Evolutionary conservation across 2,329 filamentous ascomycete species (phyloP).

Genomic region (Sporothrix pseudoabietina): DNA sequence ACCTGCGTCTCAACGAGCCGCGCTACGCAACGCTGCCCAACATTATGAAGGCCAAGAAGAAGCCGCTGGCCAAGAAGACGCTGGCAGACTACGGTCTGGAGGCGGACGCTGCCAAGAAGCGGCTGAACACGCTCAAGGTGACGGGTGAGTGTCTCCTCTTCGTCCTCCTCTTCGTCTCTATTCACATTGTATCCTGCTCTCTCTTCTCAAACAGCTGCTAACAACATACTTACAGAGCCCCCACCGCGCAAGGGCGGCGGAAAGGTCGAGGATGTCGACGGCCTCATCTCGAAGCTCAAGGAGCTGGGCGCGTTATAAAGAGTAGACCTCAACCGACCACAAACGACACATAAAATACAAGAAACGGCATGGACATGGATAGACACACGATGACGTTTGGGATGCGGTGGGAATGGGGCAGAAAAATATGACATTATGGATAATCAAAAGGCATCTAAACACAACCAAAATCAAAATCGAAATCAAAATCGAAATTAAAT

Average conservation of each 20-base stretch:
- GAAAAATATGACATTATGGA: background rate
- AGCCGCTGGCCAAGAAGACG: slow-evolving; percentile 91
- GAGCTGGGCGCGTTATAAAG: slow-evolving; percentile 84
- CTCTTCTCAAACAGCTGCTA: background rate
- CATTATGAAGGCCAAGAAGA: slow-evolving; percentile 99
- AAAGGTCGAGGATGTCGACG: slow-evolving; percentile 96
- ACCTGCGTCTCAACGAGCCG: slow-evolving; percentile 91
- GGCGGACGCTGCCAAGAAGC: slow-evolving; percentile 68
- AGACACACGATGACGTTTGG: slow-evolving; percentile 1
- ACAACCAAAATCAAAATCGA: background rate
- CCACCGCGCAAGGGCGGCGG: slow-evolving; percentile 85
- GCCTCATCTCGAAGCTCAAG: slow-evolving; percentile 91
- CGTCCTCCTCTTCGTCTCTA: background rate
- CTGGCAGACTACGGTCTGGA: slow-evolving; percentile 80
- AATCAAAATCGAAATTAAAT: background rate
- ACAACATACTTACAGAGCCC: slow-evolving; percentile 63
- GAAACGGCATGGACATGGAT: background rate
- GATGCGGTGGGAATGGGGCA: background rate
- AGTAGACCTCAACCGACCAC: background rate
- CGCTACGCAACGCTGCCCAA: slow-evolving; percentile 94
- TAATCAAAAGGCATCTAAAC: slow-evolving; percentile 1
- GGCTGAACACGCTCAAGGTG: slow-evolving; percentile 90
- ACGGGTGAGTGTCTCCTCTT: slow-evolving; percentile 61
- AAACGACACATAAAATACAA: background rate
- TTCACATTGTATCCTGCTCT: background rate